Evolutionary conservation across 2,329 filamentous ascomycete genomes (phyloP).

Genomic region (Fusarium globosum): DNA sequence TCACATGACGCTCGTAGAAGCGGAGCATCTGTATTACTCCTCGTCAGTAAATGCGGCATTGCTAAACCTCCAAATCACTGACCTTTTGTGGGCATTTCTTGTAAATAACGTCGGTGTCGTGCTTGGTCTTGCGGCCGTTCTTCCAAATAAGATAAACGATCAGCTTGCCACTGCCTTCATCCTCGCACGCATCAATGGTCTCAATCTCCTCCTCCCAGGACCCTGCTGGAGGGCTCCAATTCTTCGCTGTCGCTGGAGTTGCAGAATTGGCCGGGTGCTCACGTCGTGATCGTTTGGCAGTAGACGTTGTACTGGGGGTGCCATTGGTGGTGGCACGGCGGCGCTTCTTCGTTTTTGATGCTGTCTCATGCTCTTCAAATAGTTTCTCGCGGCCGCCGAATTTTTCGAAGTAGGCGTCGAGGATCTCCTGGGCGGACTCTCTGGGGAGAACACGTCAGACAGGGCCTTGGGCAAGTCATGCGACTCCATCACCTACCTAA

Average conservation of each 20-base stretch:
- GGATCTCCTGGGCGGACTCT: constrained; percentile 67
- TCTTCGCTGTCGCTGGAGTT: constrained; percentile 58
- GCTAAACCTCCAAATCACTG: constrained; percentile 27
- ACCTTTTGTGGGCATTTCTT: constrained; percentile 84
- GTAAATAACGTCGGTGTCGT: constrained; percentile 75
- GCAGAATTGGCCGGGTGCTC: constrained; percentile 62
- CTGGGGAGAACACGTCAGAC: constrained; percentile 48
- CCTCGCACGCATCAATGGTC: constrained; percentile 77
- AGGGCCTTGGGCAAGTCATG: neutral
- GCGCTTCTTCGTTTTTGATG: constrained; percentile 67
- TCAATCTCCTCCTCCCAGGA: constrained; percentile 82
- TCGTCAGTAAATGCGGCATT: neutral
- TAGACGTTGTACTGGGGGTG: constrained; percentile 49
- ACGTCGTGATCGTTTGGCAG: constrained; percentile 58
- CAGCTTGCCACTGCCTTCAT: constrained; percentile 67
- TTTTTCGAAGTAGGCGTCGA: constrained; percentile 71
- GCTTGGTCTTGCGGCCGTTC: constrained; percentile 78
- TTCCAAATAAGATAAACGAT: constrained; percentile 80
- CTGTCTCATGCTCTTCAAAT: constrained; percentile 62
- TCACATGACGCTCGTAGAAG: constrained; percentile 69
- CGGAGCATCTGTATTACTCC: constrained; percentile 62
- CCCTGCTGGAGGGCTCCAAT: constrained; percentile 76
- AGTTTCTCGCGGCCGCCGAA: constrained; percentile 73
- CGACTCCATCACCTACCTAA: constrained; percentile 41
- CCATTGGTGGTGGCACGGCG: constrained; percentile 58